Evolutionary conservation across 2,329 filamentous ascomycete genomes (phyloP).

Genomic region (Juglanconis sp.): DNA sequence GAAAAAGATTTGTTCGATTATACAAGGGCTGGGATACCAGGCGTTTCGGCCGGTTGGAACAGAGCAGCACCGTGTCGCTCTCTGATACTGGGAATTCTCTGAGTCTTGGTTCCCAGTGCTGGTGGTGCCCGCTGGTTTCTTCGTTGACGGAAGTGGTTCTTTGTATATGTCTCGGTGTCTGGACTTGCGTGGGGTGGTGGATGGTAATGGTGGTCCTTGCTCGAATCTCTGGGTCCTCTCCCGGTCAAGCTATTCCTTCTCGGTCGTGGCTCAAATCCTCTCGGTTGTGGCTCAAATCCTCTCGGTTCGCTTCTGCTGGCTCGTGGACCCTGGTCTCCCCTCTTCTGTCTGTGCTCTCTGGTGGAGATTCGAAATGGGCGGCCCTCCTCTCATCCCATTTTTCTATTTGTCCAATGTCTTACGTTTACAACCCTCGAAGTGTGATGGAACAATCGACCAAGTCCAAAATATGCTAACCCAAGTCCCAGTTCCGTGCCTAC

Average conservation of each 20-base stretch:
- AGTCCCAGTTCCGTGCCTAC: constrained; percentile 54
- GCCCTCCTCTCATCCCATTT: neutral
- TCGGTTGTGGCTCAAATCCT: neutral
- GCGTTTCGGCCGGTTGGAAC: constrained; percentile 2
- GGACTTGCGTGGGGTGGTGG: constrained; percentile 1
- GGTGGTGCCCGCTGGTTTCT: neutral
- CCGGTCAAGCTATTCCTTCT: neutral
- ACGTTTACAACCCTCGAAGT: neutral
- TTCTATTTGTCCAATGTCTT: constrained; percentile 4
- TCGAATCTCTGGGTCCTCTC: neutral
- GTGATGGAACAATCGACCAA: neutral
- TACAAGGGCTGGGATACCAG: constrained; percentile 10
- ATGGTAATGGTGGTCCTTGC: constrained; percentile 12
- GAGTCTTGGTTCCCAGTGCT: neutral
- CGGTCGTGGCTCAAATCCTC: neutral
- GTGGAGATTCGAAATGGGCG: neutral
- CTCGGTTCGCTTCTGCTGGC: neutral
- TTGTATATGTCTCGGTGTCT: constrained; percentile 2
- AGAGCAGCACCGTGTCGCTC: neutral
- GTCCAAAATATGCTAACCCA: constrained; percentile 6
- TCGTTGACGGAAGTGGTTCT: neutral
- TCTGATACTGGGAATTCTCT: neutral
- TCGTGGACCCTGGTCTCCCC: neutral
- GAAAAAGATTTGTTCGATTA: constrained; percentile 6
- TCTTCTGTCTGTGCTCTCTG: neutral